Percentiles rank a stretch among this genome's conserved stretches.
phyloP scores from a whole-genome alignment of 2,329 filamentous ascomycete genomes.

The Cladosporium sphaerospermum region DNA sequence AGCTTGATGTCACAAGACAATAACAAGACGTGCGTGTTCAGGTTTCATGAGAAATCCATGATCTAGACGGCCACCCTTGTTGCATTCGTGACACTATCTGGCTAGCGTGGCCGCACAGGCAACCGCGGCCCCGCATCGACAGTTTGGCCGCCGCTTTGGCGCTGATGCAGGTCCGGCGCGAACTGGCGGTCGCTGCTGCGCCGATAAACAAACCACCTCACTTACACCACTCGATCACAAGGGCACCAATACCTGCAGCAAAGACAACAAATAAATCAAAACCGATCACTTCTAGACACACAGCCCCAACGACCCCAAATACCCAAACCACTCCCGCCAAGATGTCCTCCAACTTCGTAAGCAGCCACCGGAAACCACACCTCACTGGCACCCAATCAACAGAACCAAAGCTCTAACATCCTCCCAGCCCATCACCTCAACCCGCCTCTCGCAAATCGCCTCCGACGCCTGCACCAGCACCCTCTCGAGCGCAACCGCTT shows the following conservation, averaged over 20 bases:
- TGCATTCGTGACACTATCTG: too few species aligned
- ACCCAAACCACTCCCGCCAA: background rate
- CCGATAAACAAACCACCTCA: conserved; percentile 3
- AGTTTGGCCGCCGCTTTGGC: too few species aligned
- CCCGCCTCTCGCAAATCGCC: conserved; percentile 77
- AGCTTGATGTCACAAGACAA: too few species aligned
- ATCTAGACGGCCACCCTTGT: too few species aligned
- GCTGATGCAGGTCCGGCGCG: background rate
- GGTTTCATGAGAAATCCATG: too few species aligned
- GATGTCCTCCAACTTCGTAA: conserved; percentile 1
- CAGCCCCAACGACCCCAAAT: background rate
- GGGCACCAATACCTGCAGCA: too few species aligned
- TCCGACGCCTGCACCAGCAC: conserved; percentile 77
- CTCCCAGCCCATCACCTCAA: conserved; percentile 64
- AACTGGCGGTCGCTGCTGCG: conserved; percentile 1
- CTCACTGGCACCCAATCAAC: background rate
- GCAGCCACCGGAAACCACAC: background rate
- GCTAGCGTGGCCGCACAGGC: too few species aligned
- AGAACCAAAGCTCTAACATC: background rate
- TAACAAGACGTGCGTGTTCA: too few species aligned
- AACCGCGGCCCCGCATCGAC: too few species aligned
- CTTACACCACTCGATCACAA: background rate
- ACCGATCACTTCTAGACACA: background rate
- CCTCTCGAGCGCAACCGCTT: conserved; percentile 67
- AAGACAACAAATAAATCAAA: background rate